Base-by-base conservation (phyloP, 1,284 basidiomycete genomes). In the Microstroma glucosiphilum region DNA sequence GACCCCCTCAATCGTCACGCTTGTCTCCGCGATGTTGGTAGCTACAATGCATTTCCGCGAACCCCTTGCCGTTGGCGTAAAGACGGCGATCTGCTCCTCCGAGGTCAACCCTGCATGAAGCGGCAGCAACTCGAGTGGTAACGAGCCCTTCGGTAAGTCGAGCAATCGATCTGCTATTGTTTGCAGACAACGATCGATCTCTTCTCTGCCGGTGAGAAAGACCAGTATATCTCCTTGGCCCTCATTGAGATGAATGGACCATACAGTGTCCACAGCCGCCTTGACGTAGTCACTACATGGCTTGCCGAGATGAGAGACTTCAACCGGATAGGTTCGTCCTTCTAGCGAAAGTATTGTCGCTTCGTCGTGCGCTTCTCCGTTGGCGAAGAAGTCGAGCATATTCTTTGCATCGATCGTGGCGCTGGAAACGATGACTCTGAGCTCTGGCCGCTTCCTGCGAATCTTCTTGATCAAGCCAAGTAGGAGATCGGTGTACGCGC, bases 1-100 rank as follows among this genome's bases (percentile, higher is more conserved):
- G 68, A 98, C 88, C 0, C 92, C 92, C 57, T 96, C 91, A 62
- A 98, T 96, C 0, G 94, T 98, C 15, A 98, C 89, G 79, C 91
- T 93, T 21, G 94, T 89, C 82, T 98, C 96, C 17, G 96, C 94
- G 58, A 97, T 93, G 77, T 98, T 98, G 0, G 96, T 98, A 1
- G 91, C 85, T 26, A 96, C 85, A 57, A 99, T 87, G 58, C 96
- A 87, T 79, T 98, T 99, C 60, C 96, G 85, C 2, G 84, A 86
- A 56, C 89, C 88, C 41, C 83, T 81, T 19, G 87, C 86, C 17
- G 90, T 81, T 0, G 87, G 85, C 63, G 88, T 85, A 70, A 99
- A 97, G 11, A 93, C 88, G 58, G 84, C 83, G 30, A 89, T 82
- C 73, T 98, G 94, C 74, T 96, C 92, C 55, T 89, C 87, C 0